Evolutionary conservation across 306 rosid species (phyloP).

Genomic region (Cicer chorassanicum): DNA sequence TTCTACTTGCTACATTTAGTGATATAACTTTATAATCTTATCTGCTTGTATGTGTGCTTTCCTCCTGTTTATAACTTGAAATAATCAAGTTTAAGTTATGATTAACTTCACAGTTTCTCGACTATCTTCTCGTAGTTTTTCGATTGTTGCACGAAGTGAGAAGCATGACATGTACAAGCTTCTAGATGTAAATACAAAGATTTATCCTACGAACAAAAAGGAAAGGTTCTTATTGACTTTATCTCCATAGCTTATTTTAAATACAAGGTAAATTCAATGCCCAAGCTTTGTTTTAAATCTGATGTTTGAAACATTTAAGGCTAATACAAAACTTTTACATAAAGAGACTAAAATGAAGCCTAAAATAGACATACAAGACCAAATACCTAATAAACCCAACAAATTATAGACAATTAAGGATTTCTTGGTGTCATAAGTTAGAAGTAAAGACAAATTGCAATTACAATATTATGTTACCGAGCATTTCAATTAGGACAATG

Average conservation of each 20-base stretch:
- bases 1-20: not conserved
- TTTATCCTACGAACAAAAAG: constrained; percentile 68
- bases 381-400: not conserved
- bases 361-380: not conserved
- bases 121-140: constrained; percentile 57
- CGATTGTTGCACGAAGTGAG: constrained; percentile 80
- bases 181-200: constrained; percentile 80
- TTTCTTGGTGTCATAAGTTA: constrained; percentile 1
- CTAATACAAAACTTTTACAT: too few species aligned
- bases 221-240: constrained; percentile 75
- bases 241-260: constrained; percentile 72
- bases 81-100: too few species aligned
- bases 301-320: too few species aligned
- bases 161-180: constrained; percentile 66
- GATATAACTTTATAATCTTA: not conserved
- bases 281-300: not conserved
- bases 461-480: constrained; percentile 7
- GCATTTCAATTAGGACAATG: not conserved
- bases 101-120: not conserved
- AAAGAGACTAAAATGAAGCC: too few species aligned
- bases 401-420: constrained; percentile 16
- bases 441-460: not conserved
- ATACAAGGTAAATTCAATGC: constrained; percentile 57
- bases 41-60: not conserved
- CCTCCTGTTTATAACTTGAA: not conserved